A percentile compares a stretch with the other conserved stretches of the same genome.
Conservation (phyloP, 164 flowering plant species). For the Tetrastigma voinierianum region DNA sequence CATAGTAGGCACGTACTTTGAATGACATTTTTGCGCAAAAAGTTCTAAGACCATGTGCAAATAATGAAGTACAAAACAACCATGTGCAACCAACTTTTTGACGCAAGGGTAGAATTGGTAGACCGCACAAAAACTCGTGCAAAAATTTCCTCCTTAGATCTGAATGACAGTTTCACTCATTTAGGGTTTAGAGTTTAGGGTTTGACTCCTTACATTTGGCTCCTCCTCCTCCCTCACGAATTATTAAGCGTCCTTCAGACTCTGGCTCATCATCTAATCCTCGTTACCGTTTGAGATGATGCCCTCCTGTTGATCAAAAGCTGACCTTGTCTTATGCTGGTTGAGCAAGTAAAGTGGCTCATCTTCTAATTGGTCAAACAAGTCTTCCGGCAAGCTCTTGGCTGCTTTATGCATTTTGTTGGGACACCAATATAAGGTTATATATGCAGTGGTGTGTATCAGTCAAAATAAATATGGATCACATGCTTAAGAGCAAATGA, state of each 20-base stretch:
- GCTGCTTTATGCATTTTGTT: conserved; percentile 39
- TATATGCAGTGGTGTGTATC: neutral
- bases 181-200: no score
- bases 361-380: conserved; percentile 64
- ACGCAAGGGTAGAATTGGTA: no score
- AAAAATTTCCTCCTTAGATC: no score
- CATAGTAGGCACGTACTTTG: no score
- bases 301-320: conserved; percentile 58
- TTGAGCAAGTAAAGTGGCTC: conserved; percentile 96
- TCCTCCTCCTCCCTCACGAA: conserved; percentile 60
- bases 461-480: neutral
- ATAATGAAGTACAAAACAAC: no score
- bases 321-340: conserved; percentile 62
- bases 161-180: no score
- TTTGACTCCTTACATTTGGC: no score
- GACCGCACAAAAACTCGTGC: no score
- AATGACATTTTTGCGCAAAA: no score
- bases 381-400: conserved; percentile 75
- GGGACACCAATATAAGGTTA: conserved; percentile 44
- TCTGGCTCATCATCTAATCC: conserved; percentile 79
- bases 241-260: conserved; percentile 80
- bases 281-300: conserved; percentile 44
- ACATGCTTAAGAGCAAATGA: neutral
- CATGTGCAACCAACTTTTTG: no score
- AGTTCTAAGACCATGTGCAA: no score